phyloP scores from a whole-genome alignment of 2,329 filamentous ascomycete genomes.

The Dactylellina parvicollis region DNA sequence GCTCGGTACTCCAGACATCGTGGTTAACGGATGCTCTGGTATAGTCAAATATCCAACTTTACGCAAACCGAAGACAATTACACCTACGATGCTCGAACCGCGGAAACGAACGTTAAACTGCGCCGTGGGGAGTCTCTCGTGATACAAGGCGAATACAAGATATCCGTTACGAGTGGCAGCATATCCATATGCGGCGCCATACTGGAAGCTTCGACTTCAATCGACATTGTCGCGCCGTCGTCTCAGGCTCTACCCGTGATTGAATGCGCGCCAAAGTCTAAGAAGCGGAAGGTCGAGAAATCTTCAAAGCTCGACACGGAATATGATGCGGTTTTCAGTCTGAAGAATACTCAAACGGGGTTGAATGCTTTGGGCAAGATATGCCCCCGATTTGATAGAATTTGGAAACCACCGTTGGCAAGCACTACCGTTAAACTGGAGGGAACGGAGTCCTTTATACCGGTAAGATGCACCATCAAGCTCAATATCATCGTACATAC shows the following conservation, averaged over 20 bases:
- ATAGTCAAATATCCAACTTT: constrained; percentile 56
- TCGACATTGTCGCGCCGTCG: constrained; percentile 72
- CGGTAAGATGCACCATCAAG: constrained; percentile 55
- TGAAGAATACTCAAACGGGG: constrained; percentile 65
- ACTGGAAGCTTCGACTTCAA: constrained; percentile 64
- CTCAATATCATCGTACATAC: constrained; percentile 56
- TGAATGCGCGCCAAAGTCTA: constrained; percentile 61
- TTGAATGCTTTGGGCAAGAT: constrained; percentile 69
- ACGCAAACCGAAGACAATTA: constrained; percentile 55
- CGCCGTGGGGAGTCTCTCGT: constrained; percentile 65
- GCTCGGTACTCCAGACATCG: not conserved
- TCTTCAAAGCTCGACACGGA: constrained; percentile 56
- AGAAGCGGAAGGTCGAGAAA: constrained; percentile 46
- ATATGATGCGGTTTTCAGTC: constrained; percentile 66
- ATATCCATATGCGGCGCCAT: constrained; percentile 74
- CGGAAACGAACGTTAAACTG: constrained; percentile 50
- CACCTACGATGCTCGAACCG: constrained; percentile 16
- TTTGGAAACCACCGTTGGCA: constrained; percentile 68
- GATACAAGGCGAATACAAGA: constrained; percentile 74
- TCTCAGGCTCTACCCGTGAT: constrained; percentile 77
- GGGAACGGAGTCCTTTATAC: constrained; percentile 58
- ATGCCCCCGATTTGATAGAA: constrained; percentile 72
- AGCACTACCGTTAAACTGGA: constrained; percentile 59
- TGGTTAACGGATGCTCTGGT: not conserved
- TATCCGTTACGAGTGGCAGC: constrained; percentile 71